Percentiles rank a stretch among this genome's conserved stretches.
These are phyloP conservation scores for Lachnellula occidentalis DNA, from an alignment of 2,329 filamentous ascomycete species.

Conservation along the genomic window DNA sequence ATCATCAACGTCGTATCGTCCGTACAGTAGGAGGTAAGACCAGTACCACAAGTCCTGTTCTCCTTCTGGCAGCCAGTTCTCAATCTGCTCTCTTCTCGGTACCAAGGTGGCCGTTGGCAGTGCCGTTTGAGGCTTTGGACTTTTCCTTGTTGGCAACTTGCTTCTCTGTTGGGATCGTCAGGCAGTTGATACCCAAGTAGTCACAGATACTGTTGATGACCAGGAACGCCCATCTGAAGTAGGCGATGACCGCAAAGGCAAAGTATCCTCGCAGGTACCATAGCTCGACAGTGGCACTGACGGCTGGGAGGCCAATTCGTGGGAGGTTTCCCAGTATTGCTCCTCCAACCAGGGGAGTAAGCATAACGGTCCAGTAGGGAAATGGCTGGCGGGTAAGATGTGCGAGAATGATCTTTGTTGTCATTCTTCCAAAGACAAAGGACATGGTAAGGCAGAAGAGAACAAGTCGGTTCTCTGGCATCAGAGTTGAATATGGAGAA, in stretches of 20 bases:
- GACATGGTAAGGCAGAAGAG: slow-evolving; percentile 90
- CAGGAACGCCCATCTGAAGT: slow-evolving; percentile 87
- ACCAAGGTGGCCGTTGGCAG: slow-evolving; percentile 20
- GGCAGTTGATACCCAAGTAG: slow-evolving; percentile 87
- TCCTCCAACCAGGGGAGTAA: slow-evolving; percentile 80
- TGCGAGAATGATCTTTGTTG: slow-evolving; percentile 97
- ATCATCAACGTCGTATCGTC: background rate
- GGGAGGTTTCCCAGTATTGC: slow-evolving; percentile 80
- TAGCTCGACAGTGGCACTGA: slow-evolving; percentile 64
- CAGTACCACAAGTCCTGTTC: too few relatives aligned
- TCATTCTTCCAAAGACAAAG: slow-evolving; percentile 97
- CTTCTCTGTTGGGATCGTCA: slow-evolving; percentile 71
- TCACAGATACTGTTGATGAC: slow-evolving; percentile 89
- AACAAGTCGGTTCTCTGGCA: slow-evolving; percentile 79
- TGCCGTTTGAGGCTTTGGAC: slow-evolving; percentile 20
- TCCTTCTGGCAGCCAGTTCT: background rate
- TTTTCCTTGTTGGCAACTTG: slow-evolving; percentile 24
- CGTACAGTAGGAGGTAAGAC: too few relatives aligned
- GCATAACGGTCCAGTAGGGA: slow-evolving; percentile 92
- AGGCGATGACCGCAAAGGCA: slow-evolving; percentile 74
- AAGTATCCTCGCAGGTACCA: slow-evolving; percentile 83
- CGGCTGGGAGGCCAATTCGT: slow-evolving; percentile 60
- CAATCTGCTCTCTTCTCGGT: slow-evolving; percentile 26
- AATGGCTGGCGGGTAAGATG: slow-evolving; percentile 92
- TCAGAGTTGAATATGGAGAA: slow-evolving; percentile 77